These are phyloP conservation scores for Calonectria henricotiae DNA, from an alignment of 2,329 filamentous ascomycete species.

Conservation along the genomic window DNA sequence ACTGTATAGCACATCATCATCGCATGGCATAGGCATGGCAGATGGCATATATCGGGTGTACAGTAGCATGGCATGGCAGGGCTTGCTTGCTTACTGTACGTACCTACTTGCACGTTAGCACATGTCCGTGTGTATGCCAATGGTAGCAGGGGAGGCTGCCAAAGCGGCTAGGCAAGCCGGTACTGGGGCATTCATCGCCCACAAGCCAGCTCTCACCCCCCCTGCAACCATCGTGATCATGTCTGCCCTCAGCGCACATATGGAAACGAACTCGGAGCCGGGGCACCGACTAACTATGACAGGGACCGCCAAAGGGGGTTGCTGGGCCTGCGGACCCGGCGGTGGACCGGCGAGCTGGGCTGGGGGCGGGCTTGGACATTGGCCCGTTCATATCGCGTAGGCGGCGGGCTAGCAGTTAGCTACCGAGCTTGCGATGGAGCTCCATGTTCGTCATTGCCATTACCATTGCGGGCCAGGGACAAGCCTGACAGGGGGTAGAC, in stretches of 20 bases:
- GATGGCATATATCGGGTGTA: conserved; percentile 8
- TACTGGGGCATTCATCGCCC: conserved; percentile 28
- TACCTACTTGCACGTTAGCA: conserved; percentile 1
- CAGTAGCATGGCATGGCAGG: conserved; percentile 30
- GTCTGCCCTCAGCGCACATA: conserved; percentile 10
- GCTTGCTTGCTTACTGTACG: conserved; percentile 15
- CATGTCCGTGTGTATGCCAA: conserved; percentile 12
- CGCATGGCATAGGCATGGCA: conserved; percentile 31
- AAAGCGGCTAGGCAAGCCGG: conserved; percentile 21
- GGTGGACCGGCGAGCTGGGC: conserved; percentile 44
- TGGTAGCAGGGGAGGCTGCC: conserved; percentile 22
- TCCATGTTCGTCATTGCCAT: conserved; percentile 52
- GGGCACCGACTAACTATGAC: conserved; percentile 9
- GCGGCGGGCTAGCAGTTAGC: conserved; percentile 48
- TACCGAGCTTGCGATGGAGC: conserved; percentile 52
- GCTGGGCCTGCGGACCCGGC: conserved; percentile 37
- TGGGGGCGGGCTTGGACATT: conserved; percentile 46
- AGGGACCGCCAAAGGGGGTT: conserved; percentile 21
- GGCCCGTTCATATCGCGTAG: conserved; percentile 49
- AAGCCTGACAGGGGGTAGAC: conserved; percentile 32
- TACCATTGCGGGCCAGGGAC: conserved; percentile 39
- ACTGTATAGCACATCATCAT: conserved; percentile 28
- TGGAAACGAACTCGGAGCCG: conserved; percentile 19
- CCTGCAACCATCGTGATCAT: conserved; percentile 29
- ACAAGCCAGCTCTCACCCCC: conserved; percentile 18